These are phyloP conservation scores for Boletus coccyginus DNA, from an alignment of 768 basidiomycete species.

Conservation along the genomic window DNA sequence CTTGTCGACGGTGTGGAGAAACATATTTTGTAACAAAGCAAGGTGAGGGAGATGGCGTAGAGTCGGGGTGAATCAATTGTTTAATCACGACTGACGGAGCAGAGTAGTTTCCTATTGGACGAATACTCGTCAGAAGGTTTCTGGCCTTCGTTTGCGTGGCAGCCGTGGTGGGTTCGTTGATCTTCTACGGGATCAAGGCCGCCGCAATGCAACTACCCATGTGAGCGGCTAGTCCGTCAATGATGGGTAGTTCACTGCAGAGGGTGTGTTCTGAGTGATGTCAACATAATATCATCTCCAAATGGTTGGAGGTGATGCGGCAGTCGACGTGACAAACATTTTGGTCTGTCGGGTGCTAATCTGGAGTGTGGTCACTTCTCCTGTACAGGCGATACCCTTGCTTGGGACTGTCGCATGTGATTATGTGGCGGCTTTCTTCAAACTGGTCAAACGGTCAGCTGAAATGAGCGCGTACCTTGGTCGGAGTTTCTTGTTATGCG, in stretches of 20 bases:
- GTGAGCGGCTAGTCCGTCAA: slow-evolving; percentile 66
- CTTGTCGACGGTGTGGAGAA: not conserved
- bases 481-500: too few species aligned
- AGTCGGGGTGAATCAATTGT: too few species aligned
- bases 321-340: slow-evolving; percentile 50
- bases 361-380: slow-evolving; percentile 62
- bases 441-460: too few species aligned
- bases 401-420: slow-evolving; percentile 49
- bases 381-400: slow-evolving; percentile 62
- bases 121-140: too few species aligned
- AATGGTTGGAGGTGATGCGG: slow-evolving; percentile 63
- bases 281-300: slow-evolving; percentile 69
- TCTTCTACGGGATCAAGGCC: slow-evolving; percentile 82
- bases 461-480: too few species aligned
- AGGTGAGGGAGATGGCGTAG: too few species aligned
- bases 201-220: slow-evolving; percentile 77
- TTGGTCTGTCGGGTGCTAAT: slow-evolving; percentile 38
- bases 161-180: slow-evolving; percentile 29
- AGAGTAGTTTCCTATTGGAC: too few species aligned
- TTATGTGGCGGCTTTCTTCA: slow-evolving; percentile 58
- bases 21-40: too few species aligned
- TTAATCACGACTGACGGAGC: too few species aligned
- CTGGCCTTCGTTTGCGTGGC: not conserved
- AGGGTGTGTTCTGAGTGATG: slow-evolving; percentile 61
- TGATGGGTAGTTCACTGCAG: slow-evolving; percentile 64